Conservation (phyloP, 2,329 filamentous ascomycete genomes). For the Fusarium odoratissimum region DNA sequence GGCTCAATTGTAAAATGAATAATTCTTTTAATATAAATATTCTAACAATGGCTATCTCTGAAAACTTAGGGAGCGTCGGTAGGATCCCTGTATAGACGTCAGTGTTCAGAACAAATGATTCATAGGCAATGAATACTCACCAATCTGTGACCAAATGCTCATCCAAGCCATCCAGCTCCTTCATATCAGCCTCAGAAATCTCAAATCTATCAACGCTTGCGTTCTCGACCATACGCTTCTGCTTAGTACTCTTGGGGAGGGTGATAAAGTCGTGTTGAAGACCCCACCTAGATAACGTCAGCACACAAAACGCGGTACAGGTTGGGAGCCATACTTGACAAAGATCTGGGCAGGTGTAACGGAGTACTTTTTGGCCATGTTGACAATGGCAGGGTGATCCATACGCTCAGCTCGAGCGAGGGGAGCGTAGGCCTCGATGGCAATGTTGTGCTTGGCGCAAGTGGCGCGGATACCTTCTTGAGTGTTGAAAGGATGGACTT, state of each 20-base stretch:
- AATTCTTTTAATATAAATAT: background rate
- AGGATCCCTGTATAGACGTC: constrained; percentile 44
- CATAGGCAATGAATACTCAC: constrained; percentile 48
- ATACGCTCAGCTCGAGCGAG: constrained; percentile 78
- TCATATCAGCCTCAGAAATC: constrained; percentile 73
- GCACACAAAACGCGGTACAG: background rate
- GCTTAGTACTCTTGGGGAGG: constrained; percentile 76
- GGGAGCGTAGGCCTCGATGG: constrained; percentile 84
- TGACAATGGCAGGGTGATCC: constrained; percentile 71
- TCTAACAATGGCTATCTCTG: background rate
- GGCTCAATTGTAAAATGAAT: too few relatives aligned
- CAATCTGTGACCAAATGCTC: constrained; percentile 79
- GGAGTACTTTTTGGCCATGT: constrained; percentile 73
- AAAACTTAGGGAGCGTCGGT: constrained; percentile 42
- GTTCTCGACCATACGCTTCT: constrained; percentile 73
- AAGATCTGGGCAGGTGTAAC: constrained; percentile 80
- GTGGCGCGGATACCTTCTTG: constrained; percentile 73
- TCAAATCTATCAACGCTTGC: constrained; percentile 69
- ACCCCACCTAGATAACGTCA: constrained; percentile 68
- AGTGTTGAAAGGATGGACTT: constrained; percentile 86
- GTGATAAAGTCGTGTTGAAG: constrained; percentile 79
- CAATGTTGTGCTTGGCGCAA: constrained; percentile 74
- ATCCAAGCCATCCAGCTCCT: constrained; percentile 71
- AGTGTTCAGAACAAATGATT: background rate
- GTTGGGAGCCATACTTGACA: constrained; percentile 58